A percentile compares a stretch with the other conserved stretches of the same genome.
Conservation (phyloP, 2,329 filamentous ascomycete genomes). For the Trichoderma asperellum region DNA sequence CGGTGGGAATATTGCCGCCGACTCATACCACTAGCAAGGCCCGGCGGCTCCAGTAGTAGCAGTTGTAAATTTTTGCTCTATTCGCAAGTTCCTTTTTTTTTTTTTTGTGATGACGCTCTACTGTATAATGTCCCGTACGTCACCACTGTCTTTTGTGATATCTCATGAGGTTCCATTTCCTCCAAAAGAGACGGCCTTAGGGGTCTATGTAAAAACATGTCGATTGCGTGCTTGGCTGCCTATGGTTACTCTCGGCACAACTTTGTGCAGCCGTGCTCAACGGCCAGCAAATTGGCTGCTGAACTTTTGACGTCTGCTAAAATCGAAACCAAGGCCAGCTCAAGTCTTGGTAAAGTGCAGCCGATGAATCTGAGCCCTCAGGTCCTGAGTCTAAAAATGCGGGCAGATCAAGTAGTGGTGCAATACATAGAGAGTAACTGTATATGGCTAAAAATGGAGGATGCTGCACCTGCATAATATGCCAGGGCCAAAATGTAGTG, state of each 20-base stretch:
- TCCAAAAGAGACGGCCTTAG: not conserved
- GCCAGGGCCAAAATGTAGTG: slow-evolving; percentile 26
- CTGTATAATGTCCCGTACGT: not conserved
- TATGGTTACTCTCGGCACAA: slow-evolving; percentile 16
- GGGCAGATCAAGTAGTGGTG: slow-evolving; percentile 23
- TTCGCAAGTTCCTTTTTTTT: not conserved
- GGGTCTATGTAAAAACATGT: not conserved
- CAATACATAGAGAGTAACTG: slow-evolving; percentile 11
- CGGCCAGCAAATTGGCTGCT: not conserved
- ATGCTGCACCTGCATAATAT: slow-evolving; percentile 27
- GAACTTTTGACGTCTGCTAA: not conserved
- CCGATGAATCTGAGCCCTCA: slow-evolving; percentile 17
- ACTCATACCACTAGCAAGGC: slow-evolving; percentile 12
- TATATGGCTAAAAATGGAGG: slow-evolving; percentile 24
- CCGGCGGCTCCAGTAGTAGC: not conserved
- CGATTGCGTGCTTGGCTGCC: not conserved
- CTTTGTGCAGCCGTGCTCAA: not conserved
- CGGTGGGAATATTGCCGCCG: slow-evolving; percentile 18
- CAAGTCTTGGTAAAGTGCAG: not conserved
- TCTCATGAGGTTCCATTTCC: not conserved
- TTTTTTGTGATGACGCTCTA: not conserved
- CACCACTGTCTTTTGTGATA: not conserved
- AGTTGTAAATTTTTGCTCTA: not conserved
- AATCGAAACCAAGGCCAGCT: not conserved
- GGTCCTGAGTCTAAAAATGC: slow-evolving; percentile 18